Conservation (phyloP, 2,329 filamentous ascomycete genomes). For the Beauveria medogensis region DNA sequence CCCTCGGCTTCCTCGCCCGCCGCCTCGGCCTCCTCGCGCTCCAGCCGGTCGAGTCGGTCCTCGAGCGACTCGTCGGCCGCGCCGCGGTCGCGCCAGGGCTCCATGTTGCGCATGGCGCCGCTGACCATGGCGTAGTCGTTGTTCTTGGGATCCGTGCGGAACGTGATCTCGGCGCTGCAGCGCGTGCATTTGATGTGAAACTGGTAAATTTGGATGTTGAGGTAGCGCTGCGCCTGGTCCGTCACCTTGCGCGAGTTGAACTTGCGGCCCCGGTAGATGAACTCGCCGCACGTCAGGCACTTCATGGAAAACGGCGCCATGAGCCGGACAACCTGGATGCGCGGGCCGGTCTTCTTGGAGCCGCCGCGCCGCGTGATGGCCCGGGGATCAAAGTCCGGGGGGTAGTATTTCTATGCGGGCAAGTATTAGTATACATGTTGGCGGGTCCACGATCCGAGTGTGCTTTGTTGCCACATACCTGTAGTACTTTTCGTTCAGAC, state of each 20-base stretch:
- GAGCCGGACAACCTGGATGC: constrained; percentile 76
- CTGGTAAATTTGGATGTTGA: constrained; percentile 76
- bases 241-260: constrained; percentile 96
- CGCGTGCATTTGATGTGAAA: constrained; percentile 81
- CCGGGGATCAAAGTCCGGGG: constrained; percentile 83
- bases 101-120: constrained; percentile 87
- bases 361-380: constrained; percentile 64
- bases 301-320: constrained; percentile 51
- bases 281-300: constrained; percentile 53
- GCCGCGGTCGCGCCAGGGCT: constrained; percentile 66
- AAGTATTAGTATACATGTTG: neutral
- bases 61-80: constrained; percentile 76
- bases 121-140: constrained; percentile 78
- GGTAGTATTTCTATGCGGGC: constrained; percentile 44
- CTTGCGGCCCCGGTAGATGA: constrained; percentile 87
- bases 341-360: constrained; percentile 66
- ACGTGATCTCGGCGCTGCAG: constrained; percentile 80
- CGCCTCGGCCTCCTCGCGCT: constrained; percentile 61
- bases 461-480: constrained; percentile 16
- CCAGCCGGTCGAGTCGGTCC: constrained; percentile 74
- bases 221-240: constrained; percentile 78
- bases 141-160: constrained; percentile 90
- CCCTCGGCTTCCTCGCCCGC: constrained; percentile 53
- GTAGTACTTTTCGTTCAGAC: constrained; percentile 79
- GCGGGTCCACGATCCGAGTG: neutral